Evolutionary conservation across 805 yeast species (phyloP).

Genomic region (Nakazawaea ambrosiae): DNA sequence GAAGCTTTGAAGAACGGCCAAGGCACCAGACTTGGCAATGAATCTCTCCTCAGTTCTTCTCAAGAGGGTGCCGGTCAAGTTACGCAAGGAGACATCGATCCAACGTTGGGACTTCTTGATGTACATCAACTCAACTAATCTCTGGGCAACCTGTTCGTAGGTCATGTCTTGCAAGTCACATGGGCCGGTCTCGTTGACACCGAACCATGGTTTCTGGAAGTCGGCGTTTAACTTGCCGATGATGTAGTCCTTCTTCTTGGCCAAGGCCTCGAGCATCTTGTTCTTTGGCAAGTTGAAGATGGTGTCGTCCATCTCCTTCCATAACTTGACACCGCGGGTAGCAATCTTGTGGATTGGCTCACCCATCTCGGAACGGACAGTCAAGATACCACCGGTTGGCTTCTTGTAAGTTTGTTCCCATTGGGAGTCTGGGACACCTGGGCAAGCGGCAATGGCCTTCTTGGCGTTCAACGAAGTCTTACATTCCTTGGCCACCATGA

Average conservation of each 20-base stretch:
- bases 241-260: conserved; percentile 79
- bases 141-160: conserved; percentile 80
- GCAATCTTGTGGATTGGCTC: conserved; percentile 99
- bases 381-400: conserved; percentile 94
- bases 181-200: conserved; percentile 64
- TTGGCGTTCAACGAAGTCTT: conserved; percentile 92
- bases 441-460: conserved; percentile 78
- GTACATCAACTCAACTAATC: conserved; percentile 84
- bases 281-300: conserved; percentile 87
- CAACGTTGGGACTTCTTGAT: conserved; percentile 74
- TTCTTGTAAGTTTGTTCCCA: conserved; percentile 95
- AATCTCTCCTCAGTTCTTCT: conserved; percentile 98
- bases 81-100: conserved; percentile 83
- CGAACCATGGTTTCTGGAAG: conserved; percentile 98
- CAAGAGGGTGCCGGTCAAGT: conserved; percentile 78
- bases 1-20: conserved; percentile 71
- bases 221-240: conserved; percentile 84
- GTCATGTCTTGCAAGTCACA: conserved; percentile 96
- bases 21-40: conserved; percentile 41
- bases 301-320: conserved; percentile 97
- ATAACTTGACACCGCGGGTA: conserved; percentile 92
- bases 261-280: conserved; percentile 74
- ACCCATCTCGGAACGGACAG: conserved; percentile 98
- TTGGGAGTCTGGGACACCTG: conserved; percentile 81
- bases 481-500: conserved; percentile 96